A percentile compares a stretch with the other conserved stretches of the same genome.
Conservation (phyloP, 1,284 basidiomycete genomes). For the Malassezia slooffiae region DNA sequence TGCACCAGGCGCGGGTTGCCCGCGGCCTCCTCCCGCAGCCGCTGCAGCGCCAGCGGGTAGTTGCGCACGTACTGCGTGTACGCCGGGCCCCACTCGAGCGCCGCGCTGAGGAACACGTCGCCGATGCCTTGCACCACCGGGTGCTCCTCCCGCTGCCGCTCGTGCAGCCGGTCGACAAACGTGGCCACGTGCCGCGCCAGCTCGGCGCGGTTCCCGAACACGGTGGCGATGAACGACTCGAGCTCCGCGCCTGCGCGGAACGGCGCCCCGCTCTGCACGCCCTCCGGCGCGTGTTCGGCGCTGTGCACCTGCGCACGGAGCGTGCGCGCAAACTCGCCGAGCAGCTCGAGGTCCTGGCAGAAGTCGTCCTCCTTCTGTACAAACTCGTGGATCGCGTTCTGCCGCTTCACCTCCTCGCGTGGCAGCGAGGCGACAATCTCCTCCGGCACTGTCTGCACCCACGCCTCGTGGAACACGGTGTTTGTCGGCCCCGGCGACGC, state of each 20-base stretch:
- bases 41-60: constrained; percentile 71
- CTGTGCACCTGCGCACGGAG: constrained; percentile 10
- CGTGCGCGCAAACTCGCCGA: constrained; percentile 52
- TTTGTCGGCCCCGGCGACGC: constrained; percentile 2
- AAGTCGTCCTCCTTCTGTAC: constrained; percentile 84
- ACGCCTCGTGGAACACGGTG: constrained; percentile 51
- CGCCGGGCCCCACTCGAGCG: constrained; percentile 71
- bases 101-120: constrained; percentile 77
- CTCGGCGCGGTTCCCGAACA: constrained; percentile 77
- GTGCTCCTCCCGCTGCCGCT: constrained; percentile 74
- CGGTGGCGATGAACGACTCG: constrained; percentile 69
- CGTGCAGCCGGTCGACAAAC: constrained; percentile 71
- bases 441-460: constrained; percentile 62
- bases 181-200: constrained; percentile 68
- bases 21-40: constrained; percentile 72
- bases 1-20: constrained; percentile 68
- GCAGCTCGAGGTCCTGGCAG: constrained; percentile 70
- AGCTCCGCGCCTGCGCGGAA: constrained; percentile 48
- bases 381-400: constrained; percentile 81
- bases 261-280: constrained; percentile 5
- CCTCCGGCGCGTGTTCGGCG: not conserved
- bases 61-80: constrained; percentile 79
- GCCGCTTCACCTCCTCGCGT: constrained; percentile 68
- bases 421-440: constrained; percentile 60
- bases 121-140: constrained; percentile 76